Evolutionary conservation across 2,329 filamentous ascomycete species (phyloP), one percentile per base, ranked within the genome.

Genomic region (Tolypocladium amazonense): DNA sequence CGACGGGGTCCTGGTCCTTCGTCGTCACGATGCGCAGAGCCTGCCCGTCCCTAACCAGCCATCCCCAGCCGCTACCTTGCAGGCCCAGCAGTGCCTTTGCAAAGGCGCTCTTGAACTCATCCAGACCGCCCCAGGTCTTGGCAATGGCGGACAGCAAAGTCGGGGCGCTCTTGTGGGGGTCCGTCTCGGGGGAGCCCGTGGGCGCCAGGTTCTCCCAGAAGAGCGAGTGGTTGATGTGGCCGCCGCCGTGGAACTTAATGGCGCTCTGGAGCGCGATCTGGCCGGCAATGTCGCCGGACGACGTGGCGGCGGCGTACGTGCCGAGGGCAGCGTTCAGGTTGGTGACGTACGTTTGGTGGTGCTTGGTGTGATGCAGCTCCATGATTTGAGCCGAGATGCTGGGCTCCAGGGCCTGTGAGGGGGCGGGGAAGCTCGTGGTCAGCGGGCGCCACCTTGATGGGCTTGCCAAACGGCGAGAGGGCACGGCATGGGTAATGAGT

Each of bases 151-250:
- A 77, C 11, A 79, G 65, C 6, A 95, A 78, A 25, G 77, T 75
- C 0, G 87, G 85, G 0, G 85, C 84, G 1, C 77, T 72, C 18
- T 15, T 39, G 4, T 79, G 75, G 4, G 81, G 72, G 55, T 83
- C 77, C 1, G 88, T 81, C 9, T 86, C 83, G 0, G 79, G 64
- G 2, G 81, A 85, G 23, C 75, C 78, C 0, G 84, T 75, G 0
- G 89, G 88, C 0, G 83, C 75, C 23, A 95, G 81, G 73, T 91
- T 92, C 76, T 89, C 86, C 92, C 92, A 97, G 81, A 96, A 96
- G 41, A 96, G 84, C 0, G 85, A 87, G 79, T 96, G 92, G 78
- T 97, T 97, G 76, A 95, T 88, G 79, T 96, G 92, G 8, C 92
- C 92, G 52, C 92, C 92, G 56, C 88, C 92, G 72, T 96, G 90